phyloP scores from a whole-genome alignment of 148 eudicot genomes.

The Camellia sinensis region DNA sequence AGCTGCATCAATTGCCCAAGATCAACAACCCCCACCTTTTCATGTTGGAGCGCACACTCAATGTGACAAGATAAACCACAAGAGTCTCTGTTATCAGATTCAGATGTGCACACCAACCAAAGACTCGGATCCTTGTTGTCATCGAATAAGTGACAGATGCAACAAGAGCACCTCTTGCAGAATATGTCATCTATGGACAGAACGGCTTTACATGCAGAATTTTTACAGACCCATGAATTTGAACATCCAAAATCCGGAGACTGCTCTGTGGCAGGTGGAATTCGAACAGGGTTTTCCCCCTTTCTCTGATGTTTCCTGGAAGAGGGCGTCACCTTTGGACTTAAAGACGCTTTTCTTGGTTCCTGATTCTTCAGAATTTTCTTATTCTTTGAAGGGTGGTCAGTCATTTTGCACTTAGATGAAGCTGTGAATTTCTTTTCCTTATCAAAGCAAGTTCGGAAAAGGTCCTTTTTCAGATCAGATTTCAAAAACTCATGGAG shows the following conservation, averaged over 20 bases:
- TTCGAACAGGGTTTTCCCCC: constrained; percentile 41
- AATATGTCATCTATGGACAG: constrained; percentile 56
- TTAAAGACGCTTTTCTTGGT: constrained; percentile 29
- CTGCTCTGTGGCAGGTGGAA: constrained; percentile 25
- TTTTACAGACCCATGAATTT: constrained; percentile 60
- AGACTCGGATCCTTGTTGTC: constrained; percentile 94
- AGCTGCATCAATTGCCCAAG: constrained; percentile 68
- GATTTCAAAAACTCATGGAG: constrained; percentile 34
- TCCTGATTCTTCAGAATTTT: constrained; percentile 42
- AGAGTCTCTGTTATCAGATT: constrained; percentile 44
- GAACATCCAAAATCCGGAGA: constrained; percentile 35
- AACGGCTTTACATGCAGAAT: constrained; percentile 80
- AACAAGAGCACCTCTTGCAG: constrained; percentile 95
- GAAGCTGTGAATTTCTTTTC: constrained; percentile 31
- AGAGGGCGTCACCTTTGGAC: constrained; percentile 29
- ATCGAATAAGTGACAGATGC: constrained; percentile 80
- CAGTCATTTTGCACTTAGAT: constrained; percentile 41
- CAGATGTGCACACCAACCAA: constrained; percentile 88
- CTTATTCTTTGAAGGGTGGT: constrained; percentile 42
- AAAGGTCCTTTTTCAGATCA: constrained; percentile 31
- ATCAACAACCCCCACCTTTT: constrained; percentile 79
- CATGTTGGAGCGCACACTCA: constrained; percentile 71
- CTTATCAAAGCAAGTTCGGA: constrained; percentile 26
- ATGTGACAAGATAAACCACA: constrained; percentile 92
- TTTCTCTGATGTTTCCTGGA: constrained; percentile 49